These are phyloP conservation scores for Verticillium isaacii DNA, from an alignment of 2,329 filamentous ascomycete genomes.

Conservation along the genomic window DNA sequence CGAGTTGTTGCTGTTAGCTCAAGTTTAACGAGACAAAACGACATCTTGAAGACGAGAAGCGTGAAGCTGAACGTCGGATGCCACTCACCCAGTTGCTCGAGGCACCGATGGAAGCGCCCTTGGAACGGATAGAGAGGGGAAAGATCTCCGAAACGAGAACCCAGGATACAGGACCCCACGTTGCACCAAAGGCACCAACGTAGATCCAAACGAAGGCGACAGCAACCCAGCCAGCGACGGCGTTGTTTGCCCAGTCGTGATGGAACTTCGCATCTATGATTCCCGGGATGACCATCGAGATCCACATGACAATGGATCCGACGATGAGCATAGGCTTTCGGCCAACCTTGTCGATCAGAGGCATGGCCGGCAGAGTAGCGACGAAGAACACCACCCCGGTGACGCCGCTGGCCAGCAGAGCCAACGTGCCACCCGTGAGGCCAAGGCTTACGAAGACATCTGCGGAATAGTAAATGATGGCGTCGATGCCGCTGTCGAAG, in stretches of 20 bases:
- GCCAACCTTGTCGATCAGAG: slow-evolving; percentile 34
- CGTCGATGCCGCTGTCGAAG: slow-evolving; percentile 16
- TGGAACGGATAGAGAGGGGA: slow-evolving; percentile 28
- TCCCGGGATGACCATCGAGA: slow-evolving; percentile 32
- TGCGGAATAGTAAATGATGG: slow-evolving; percentile 42
- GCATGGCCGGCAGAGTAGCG: slow-evolving; percentile 24
- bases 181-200: slow-evolving; percentile 20
- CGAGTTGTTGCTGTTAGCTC: background rate
- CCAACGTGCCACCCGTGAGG: slow-evolving; percentile 52
- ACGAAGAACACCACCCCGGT: slow-evolving; percentile 51
- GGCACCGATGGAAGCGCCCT: slow-evolving; percentile 34
- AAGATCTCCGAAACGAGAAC: slow-evolving; percentile 32
- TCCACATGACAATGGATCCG: slow-evolving; percentile 31
- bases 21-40: no score
- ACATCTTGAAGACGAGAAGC: no score
- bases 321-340: slow-evolving; percentile 32
- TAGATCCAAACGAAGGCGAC: slow-evolving; percentile 28
- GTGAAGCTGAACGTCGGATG: no score
- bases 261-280: slow-evolving; percentile 33
- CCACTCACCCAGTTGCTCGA: slow-evolving; percentile 34
- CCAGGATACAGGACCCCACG: slow-evolving; percentile 28
- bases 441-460: slow-evolving; percentile 63
- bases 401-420: slow-evolving; percentile 57
- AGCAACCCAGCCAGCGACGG: slow-evolving; percentile 30
- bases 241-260: slow-evolving; percentile 29